Evolutionary conservation across 352 stramenopile genomes (phyloP), one percentile per base, ranked within the genome.

Genomic region (Phytophthora tentaculata): DNA sequence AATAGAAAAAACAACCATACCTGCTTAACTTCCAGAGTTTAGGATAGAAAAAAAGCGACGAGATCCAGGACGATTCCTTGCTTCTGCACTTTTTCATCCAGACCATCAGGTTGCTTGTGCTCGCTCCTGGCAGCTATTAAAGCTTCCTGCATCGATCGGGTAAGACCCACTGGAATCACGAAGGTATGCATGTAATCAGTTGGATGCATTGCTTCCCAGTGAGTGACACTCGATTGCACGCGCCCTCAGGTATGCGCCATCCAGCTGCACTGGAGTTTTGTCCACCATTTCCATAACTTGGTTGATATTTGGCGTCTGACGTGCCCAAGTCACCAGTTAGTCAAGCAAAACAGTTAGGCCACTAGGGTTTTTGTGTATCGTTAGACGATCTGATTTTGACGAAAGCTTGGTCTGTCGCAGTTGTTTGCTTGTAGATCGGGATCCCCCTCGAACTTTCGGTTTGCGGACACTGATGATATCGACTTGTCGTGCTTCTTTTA

Each of bases 1-100:
- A n/a, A n/a, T n/a, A n/a, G 10, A 2, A 28, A 58, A 58, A 58
- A n/a, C 37, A 56, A 58, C 48, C 57, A 45, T 65, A 65, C 35
- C 47, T 14, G 48, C 32, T 53, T 14, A 65, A 65, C 48, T 51
- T 57, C 49, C 39, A 58, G 1, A 52, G 24, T n/a, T 58, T 57
- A 4, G 58, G 35, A 19, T 57, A 32, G 2, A 64, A 41, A 2
- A n/a, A 29, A 50, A 1, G 10, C 58, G 1, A 66, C 49, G 4
- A 66, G 16, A n/a, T 58, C 37, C 2, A 45, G 23, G 2, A 53
- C 26, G 19, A 58, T n/a, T 9, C 48, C 58, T 52, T 53, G 58
- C 7, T 60, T 39, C 26, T 66, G 54, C n/a, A 3, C 37, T 20
- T 3, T 39, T 1, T 22, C 39, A 47, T 47, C 14, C 39, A 47